Base-by-base conservation (phyloP, 257 asterid species). In the Lycium barbarum region DNA sequence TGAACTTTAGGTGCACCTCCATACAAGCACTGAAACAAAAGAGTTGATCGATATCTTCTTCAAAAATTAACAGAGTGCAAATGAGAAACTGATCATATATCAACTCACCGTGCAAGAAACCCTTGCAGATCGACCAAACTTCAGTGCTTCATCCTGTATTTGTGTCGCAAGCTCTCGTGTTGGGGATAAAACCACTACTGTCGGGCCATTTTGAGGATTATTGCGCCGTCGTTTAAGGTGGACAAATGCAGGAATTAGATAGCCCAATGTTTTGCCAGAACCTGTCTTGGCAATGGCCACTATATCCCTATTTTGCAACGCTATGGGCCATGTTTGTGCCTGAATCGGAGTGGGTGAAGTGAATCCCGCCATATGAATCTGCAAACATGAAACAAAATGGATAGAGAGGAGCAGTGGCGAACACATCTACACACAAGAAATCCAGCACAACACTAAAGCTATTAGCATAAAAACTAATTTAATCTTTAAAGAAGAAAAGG, bases 261-360 rank as follows among this genome's bases (percentile, higher is more conserved):
- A 96, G 72, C 99, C 99, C 80, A 96, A 86, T 36, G 99, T 96
- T 92, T 96, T 96, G 71, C 99, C 99, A 58, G 99, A 96, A 43
- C 98, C 99, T 79, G 99, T 96, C 93, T 96, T 96, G 33, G 99
- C 99, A 88, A 96, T 94, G 81, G 99, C 99, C 87, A 96, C 99
- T 83, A 96, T 94, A 85, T 96, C 99, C 86, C 89, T 89, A 82
- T 74, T 86, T 90, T 90, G 98, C 88, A 94, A 83, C 9, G 98
- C 95, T 89, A 96, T 93, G 35, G 99, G 97, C 99, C 99, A 96
- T 40, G 99, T 92, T 88, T 96, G 99, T 12, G 99, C 99, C 92
- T 96, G 99, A 83, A 96, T 96, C 73, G 98, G 99, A 17, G 99
- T 96, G 26, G 99, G 99, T 26, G 96, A 90, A 78, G 97, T 36